phyloP scores from a whole-genome alignment of 2,329 filamentous ascomycete species.

The Coniochaeta sp. region DNA sequence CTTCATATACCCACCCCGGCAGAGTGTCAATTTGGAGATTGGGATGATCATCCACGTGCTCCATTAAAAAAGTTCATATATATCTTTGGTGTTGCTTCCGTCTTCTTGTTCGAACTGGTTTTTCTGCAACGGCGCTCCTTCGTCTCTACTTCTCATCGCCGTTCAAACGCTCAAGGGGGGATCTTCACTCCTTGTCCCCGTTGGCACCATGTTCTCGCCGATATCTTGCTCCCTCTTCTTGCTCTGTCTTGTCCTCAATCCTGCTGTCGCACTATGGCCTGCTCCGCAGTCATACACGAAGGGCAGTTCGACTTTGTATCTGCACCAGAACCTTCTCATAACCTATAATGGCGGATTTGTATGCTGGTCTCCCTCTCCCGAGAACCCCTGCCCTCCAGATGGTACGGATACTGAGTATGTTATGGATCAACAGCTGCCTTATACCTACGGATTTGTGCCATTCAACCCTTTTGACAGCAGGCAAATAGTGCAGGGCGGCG shows the following conservation, averaged over 20 bases:
- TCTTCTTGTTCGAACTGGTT: background rate
- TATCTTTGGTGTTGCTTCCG: background rate
- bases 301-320: constrained; percentile 45
- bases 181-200: background rate
- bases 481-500: constrained; percentile 46
- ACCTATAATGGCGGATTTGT: constrained; percentile 53
- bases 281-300: constrained; percentile 42
- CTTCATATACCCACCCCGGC: background rate
- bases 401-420: constrained; percentile 24
- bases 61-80: constrained; percentile 1
- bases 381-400: constrained; percentile 12
- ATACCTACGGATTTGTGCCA: constrained; percentile 36
- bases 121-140: background rate
- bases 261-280: constrained; percentile 51
- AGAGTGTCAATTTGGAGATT: background rate
- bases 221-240: constrained; percentile 24
- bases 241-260: constrained; percentile 30
- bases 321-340: constrained; percentile 42
- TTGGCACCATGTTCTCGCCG: constrained; percentile 14
- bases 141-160: background rate
- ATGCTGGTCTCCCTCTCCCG: constrained; percentile 32
- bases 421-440: constrained; percentile 35
- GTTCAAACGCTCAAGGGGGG: background rate
- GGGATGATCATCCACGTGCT: background rate
- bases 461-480: constrained; percentile 35